Evolutionary conservation across 495 filamentous ascomycete genomes (phyloP), one percentile per base, ranked within the genome.

Genomic region (Mytilinidion resinicola): DNA sequence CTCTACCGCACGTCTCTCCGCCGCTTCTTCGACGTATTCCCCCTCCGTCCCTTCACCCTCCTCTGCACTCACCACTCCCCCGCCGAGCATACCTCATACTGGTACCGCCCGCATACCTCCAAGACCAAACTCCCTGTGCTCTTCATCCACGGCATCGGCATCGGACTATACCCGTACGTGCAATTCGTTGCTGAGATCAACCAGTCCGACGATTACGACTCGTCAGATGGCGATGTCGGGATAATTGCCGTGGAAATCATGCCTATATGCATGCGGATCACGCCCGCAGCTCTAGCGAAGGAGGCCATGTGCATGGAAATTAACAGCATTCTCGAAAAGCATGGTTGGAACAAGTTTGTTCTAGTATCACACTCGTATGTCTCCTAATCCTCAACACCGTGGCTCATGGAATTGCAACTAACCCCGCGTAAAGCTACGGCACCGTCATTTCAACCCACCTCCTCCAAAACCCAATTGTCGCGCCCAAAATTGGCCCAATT

Each of bases 101-200:
- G 83, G 84, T 71, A 83, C 65, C 78, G 82, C 15, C 80, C 82
- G 1, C 85, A 87, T 61, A 80, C 72, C 9, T 81, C 83, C 0
- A 69, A 69, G 6, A 71, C 73, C 6, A 75, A 75, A 30, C 66
- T 79, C 1, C 85, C 85, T 0, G 62, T 87, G 43, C 66, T 88
- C 4, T 86, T 87, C 67, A 74, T 87, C 17, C 85, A 88, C 65
- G 85, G 85, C n/a, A 86, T 88, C 50, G 83, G 84, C 25, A 80
- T 87, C 53, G 85, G 85, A 0, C 75, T 87, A 12, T 83, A 79
- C 65, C 75, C 84, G 1, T 88, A 88, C 56, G 72, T 73, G 12
- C 67, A 68, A 34, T 84, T 86, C 66, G 72, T 87, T 0, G 61
- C 61, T 20, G 71, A 78, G 42, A 66, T 86, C 15, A 79, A 77